Percentiles rank a stretch among this genome's conserved stretches.
These are phyloP conservation scores for Tylopilus sp. DNA, from an alignment of 768 basidiomycete genomes.

Conservation along the genomic window DNA sequence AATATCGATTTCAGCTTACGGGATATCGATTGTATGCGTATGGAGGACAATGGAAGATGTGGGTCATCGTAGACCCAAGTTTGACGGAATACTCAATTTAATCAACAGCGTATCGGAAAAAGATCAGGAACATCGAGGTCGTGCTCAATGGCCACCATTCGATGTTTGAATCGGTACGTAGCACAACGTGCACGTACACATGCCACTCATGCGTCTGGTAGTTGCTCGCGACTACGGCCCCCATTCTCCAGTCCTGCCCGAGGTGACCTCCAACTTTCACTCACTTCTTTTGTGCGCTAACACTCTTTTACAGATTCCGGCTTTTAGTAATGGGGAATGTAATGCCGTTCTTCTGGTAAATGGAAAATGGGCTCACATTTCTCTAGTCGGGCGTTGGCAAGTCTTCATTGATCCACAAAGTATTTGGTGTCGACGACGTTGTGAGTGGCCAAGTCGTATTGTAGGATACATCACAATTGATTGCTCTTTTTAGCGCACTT, in stretches of 20 bases:
- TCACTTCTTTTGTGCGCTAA: not conserved
- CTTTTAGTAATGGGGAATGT: conserved; percentile 19
- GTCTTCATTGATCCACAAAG: conserved; percentile 7
- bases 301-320: conserved; percentile 5
- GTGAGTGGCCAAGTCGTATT: conserved; percentile 2
- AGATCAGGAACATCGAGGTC: conserved; percentile 5
- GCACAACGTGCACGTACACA: not conserved
- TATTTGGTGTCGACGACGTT: conserved; percentile 12
- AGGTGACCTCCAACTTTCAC: not conserved
- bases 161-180: not conserved
- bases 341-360: not conserved
- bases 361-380: not conserved
- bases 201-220: not conserved
- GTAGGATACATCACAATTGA: not conserved
- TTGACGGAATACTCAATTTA: not conserved
- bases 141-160: conserved; percentile 2
- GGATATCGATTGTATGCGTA: no score
- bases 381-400: conserved; percentile 16
- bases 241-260: conserved; percentile 11
- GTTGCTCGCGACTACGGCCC: conserved; percentile 6
- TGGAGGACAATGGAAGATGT: not conserved
- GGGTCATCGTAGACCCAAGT: not conserved
- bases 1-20: no score
- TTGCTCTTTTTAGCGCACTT: not conserved
- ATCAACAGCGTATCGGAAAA: conserved; percentile 11